phyloP scores from a whole-genome alignment of 2,329 filamentous ascomycete genomes.

The Ceratocystis cubensis region DNA sequence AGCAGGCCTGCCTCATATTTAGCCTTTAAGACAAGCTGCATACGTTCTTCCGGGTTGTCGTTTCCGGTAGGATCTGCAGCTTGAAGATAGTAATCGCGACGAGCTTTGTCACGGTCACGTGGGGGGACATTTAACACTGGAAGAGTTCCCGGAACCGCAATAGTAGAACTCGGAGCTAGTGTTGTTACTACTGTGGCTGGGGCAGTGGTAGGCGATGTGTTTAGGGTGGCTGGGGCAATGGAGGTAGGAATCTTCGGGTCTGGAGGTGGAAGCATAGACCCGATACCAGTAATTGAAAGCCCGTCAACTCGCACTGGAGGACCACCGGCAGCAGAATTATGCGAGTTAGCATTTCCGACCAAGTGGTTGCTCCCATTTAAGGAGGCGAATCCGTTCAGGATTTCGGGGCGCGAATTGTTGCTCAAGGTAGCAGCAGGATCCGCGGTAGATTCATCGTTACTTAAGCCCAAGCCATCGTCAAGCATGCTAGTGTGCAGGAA shows the following conservation, averaged over 20 bases:
- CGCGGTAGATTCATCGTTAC: conserved; percentile 27
- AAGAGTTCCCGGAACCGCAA: conserved; percentile 14
- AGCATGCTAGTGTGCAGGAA: conserved; percentile 86
- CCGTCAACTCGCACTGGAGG: neutral
- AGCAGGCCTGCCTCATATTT: conserved; percentile 93
- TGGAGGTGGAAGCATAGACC: conserved; percentile 39
- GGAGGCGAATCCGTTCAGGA: conserved; percentile 14
- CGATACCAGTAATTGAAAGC: conserved; percentile 24
- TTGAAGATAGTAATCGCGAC: conserved; percentile 86
- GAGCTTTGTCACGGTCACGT: conserved; percentile 51
- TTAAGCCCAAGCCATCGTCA: conserved; percentile 50
- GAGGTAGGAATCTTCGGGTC: conserved; percentile 22
- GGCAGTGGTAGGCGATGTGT: neutral
- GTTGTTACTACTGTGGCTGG: neutral
- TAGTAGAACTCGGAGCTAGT: neutral
- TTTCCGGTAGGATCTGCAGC: conserved; percentile 74
- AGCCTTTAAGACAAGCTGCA: conserved; percentile 85
- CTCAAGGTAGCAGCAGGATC: conserved; percentile 24
- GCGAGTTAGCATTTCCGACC: neutral
- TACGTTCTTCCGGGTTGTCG: conserved; percentile 74
- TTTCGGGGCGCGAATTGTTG: conserved; percentile 16
- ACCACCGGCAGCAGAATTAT: conserved; percentile 5
- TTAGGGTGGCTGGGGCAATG: neutral
- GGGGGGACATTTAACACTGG: conserved; percentile 15
- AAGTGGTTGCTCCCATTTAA: neutral